Evolutionary conservation across 352 stramenopile species (phyloP).

Genomic region (Phytophthora chlamydospora): DNA sequence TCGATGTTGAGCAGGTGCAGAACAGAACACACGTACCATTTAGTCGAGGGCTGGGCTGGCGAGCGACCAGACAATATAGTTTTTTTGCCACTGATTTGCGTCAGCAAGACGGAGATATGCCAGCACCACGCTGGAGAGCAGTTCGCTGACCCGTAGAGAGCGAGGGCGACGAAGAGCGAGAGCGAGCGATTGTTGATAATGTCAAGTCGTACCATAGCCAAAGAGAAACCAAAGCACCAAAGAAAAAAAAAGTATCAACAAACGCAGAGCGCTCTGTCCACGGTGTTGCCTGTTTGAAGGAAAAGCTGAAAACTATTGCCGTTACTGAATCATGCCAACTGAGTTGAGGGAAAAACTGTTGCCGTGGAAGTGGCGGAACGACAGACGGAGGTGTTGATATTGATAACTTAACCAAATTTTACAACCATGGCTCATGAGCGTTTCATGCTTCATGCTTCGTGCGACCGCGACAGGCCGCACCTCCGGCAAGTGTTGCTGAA

Average conservation of each 20-base stretch:
- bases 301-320: no score
- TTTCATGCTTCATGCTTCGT: no score
- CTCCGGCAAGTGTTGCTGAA: no score
- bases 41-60: slow-evolving; percentile 19
- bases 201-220: slow-evolving; percentile 55
- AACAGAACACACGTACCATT: slow-evolving; percentile 32
- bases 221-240: slow-evolving; percentile 12
- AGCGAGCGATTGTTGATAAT: slow-evolving; percentile 48
- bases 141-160: slow-evolving; percentile 12
- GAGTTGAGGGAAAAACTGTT: no score
- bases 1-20: slow-evolving; percentile 19
- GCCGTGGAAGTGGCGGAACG: no score
- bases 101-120: slow-evolving; percentile 4
- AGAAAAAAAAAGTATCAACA: slow-evolving; percentile 19
- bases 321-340: no score
- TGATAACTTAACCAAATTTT: no score
- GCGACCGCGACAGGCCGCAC: no score
- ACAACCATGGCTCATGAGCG: no score
- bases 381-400: no score
- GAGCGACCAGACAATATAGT: slow-evolving; percentile 25
- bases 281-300: not conserved
- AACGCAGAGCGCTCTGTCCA: slow-evolving; percentile 10
- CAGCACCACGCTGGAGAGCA: slow-evolving; percentile 6
- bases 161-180: slow-evolving; percentile 13
- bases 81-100: slow-evolving; percentile 29